phyloP scores from a whole-genome alignment of 2,329 filamentous ascomycete genomes.

The Epichloe hybrida region DNA sequence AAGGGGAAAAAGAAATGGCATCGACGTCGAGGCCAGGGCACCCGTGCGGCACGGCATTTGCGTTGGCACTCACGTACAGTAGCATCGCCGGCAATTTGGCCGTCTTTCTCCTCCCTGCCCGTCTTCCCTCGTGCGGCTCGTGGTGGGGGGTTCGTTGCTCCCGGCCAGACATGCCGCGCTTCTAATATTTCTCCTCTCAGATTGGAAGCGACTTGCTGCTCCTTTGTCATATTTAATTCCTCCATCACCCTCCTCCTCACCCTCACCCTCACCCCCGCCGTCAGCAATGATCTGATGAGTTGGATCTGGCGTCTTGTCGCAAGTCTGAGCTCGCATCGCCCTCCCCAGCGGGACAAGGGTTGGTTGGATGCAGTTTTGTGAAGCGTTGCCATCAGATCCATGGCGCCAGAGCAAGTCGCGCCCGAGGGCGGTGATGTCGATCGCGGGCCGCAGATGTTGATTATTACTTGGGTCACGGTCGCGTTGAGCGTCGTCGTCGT shows the following conservation, averaged over 20 bases:
- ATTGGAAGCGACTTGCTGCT: too few relatives aligned
- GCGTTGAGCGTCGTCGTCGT: not conserved
- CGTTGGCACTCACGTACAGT: too few relatives aligned
- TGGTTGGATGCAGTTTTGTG: not conserved
- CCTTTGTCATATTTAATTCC: not conserved
- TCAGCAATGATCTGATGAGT: not conserved
- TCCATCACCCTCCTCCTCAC: not conserved
- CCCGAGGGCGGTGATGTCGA: slow-evolving; percentile 3
- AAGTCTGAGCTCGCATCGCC: not conserved
- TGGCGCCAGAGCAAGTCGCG: not conserved
- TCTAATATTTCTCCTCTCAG: too few relatives aligned
- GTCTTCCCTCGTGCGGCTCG: too few relatives aligned
- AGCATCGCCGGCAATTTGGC: too few relatives aligned
- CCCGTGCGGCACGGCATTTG: too few relatives aligned
- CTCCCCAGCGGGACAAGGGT: not conserved
- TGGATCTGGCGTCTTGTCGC: not conserved
- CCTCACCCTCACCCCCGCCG: not conserved
- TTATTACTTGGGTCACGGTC: not conserved
- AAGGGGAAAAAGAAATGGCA: too few relatives aligned
- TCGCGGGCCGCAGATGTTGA: not conserved
- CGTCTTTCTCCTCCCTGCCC: not conserved
- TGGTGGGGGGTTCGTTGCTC: too few relatives aligned
- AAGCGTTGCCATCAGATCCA: not conserved
- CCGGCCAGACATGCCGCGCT: too few relatives aligned
- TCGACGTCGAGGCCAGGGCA: too few relatives aligned